Evolutionary conservation across 2,329 filamentous ascomycete species (phyloP).

Genomic region (Aureobasidium zeae): DNA sequence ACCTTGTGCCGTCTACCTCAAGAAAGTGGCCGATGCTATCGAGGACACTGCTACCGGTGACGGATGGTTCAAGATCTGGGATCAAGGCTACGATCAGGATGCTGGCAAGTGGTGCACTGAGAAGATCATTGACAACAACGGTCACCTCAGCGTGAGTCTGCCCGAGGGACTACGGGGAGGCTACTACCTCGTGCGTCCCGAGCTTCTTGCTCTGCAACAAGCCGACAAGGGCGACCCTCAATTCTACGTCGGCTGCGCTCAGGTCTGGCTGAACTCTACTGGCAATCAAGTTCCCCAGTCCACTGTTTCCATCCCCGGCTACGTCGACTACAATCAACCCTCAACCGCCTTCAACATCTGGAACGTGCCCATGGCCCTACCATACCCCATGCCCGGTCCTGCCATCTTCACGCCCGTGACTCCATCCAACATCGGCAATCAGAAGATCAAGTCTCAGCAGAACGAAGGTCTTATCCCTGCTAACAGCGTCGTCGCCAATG

Average conservation of each 20-base stretch:
- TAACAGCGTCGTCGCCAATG: slow-evolving; percentile 55
- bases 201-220: slow-evolving; percentile 60
- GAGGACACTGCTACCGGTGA: slow-evolving; percentile 45
- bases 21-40: slow-evolving; percentile 52
- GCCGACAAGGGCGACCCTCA: slow-evolving; percentile 54
- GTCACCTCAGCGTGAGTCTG: slow-evolving; percentile 53
- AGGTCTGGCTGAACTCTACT: slow-evolving; percentile 52
- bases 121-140: slow-evolving; percentile 55
- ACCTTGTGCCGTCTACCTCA: slow-evolving; percentile 65
- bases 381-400: slow-evolving; percentile 53
- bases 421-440: slow-evolving; percentile 20
- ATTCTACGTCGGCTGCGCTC: slow-evolving; percentile 64
- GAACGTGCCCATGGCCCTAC: slow-evolving; percentile 39
- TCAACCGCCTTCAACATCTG: slow-evolving; percentile 59
- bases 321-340: slow-evolving; percentile 47
- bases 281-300: slow-evolving; percentile 37
- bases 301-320: slow-evolving; percentile 57
- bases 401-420: slow-evolving; percentile 40
- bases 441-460: slow-evolving; percentile 17
- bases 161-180: slow-evolving; percentile 54
- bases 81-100: slow-evolving; percentile 53
- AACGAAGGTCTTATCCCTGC: slow-evolving; percentile 44
- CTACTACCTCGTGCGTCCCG: slow-evolving; percentile 62
- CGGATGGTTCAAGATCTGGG: slow-evolving; percentile 74
- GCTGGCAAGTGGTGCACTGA: slow-evolving; percentile 60